Evolutionary conservation across 805 yeast genomes (phyloP), one percentile per base, ranked within the genome.

Genomic region (Suhomyces canberraensis): DNA sequence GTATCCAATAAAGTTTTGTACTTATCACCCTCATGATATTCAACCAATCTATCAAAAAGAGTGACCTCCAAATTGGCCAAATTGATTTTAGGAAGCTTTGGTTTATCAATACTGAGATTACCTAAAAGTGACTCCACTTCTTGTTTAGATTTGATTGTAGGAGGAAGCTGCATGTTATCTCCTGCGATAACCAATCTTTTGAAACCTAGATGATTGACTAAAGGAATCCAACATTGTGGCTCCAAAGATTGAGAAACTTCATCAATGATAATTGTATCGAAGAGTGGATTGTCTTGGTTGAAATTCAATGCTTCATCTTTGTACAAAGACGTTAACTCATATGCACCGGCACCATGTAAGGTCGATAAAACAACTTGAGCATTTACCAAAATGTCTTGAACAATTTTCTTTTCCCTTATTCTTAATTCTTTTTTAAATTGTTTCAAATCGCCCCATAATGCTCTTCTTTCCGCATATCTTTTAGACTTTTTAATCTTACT

Each of bases 161-260:
- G 97, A 0, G 98, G 91, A 21, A 91, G 66, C 58, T 91, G 98
- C 62, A 79, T 79, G 52, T 90, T 84, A 55, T 91, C 98, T 35
- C 98, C 98, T 0, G 98, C 97, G 16, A 91, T 71, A 1, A 91
- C 76, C 16, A 91, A 57, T 36, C 79, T 72, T 24, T 71, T 69
- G 28, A 77, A 16, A 7, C 78, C 71, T 11, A 71, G 60, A 50
- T 85, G 91, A 25, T 75, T 73, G 3, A 88, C 69, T 5, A 93
- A 42, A 1, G 98, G 97, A 16, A 91, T 89, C 97, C 97, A 90
- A 51, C 97, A 89, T 47, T 91, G 95, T 1, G 97, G 95, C 52
- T 91, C 96, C 37, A 91, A 61, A 8, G 96, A 75, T 58, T 91
- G 98, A 0, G 97, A 88, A 0, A 91, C 96, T 59, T 91, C 98